Evolutionary conservation across 768 basidiomycete genomes (phyloP).

Genomic region (Xanthoconium stramineum): DNA sequence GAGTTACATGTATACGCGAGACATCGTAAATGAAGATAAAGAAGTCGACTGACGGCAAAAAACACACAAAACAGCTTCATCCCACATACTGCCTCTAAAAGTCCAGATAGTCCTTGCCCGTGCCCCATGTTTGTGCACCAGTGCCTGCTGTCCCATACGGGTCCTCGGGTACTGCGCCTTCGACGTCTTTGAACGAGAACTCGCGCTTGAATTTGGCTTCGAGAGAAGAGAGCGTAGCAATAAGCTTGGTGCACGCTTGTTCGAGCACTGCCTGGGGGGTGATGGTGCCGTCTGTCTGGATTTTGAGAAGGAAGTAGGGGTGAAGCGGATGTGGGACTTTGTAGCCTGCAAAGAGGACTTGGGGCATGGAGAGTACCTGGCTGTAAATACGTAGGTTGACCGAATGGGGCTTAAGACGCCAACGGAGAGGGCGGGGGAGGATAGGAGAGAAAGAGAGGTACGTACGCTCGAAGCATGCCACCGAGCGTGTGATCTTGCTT

Average conservation of each 20-base stretch:
- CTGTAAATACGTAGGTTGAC: constrained; percentile 39
- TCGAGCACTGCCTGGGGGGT: constrained; percentile 84
- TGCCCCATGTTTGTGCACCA: constrained; percentile 42
- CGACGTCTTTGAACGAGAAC: constrained; percentile 75
- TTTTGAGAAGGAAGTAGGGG: constrained; percentile 90
- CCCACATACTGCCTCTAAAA: constrained; percentile 35
- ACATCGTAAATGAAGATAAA: not conserved
- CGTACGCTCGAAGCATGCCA: constrained; percentile 94
- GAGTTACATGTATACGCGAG: not conserved
- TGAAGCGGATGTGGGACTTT: constrained; percentile 96
- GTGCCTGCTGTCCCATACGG: constrained; percentile 47
- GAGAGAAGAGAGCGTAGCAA: constrained; percentile 62
- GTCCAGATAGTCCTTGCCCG: constrained; percentile 51
- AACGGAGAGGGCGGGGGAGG: not conserved
- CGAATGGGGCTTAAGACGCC: not conserved
- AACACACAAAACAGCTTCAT: not conserved
- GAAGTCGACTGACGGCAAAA: no score
- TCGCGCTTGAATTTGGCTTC: constrained; percentile 80
- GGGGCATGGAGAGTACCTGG: constrained; percentile 84
- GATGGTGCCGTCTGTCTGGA: constrained; percentile 87
- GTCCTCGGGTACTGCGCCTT: constrained; percentile 46
- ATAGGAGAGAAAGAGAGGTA: constrained; percentile 20
- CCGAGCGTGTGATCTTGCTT: constrained; percentile 98
- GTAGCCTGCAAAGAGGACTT: constrained; percentile 95
- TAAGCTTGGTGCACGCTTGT: constrained; percentile 78